Evolutionary conservation across 441 rosid genomes (phyloP).

Genomic region (Adansonia madagascariensis): DNA sequence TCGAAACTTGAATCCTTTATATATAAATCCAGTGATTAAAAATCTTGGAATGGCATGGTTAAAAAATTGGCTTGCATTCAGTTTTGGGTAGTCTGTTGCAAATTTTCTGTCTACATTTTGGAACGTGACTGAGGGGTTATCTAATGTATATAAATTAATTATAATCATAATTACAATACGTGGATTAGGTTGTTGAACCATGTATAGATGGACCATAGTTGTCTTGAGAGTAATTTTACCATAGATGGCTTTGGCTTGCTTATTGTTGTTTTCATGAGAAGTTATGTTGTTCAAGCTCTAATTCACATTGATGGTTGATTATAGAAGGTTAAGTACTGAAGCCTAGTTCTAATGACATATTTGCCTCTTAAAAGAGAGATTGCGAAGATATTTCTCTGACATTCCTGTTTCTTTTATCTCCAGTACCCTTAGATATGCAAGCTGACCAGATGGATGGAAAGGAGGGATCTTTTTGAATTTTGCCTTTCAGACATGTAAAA

Average conservation of each 20-base stretch:
- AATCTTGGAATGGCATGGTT: neutral
- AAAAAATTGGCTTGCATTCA: constrained; percentile 8
- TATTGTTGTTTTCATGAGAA: neutral
- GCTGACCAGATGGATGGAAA: neutral
- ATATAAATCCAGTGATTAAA: neutral
- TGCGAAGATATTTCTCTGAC: constrained; percentile 15
- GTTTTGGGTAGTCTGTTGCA: neutral
- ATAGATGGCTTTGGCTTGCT: neutral
- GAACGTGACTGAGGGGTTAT: neutral
- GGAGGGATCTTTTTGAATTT: neutral
- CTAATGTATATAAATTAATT: neutral
- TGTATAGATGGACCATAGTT: neutral
- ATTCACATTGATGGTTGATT: neutral
- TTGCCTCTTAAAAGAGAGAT: neutral
- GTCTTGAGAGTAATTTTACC: neutral
- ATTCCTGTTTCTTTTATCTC: neutral
- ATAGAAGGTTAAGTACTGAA: neutral
- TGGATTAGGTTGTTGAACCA: neutral
- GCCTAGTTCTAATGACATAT: neutral
- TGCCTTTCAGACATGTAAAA: neutral
- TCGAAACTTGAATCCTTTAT: neutral
- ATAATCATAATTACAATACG: neutral
- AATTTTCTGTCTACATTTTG: neutral
- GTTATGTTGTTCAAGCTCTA: constrained; percentile 10
- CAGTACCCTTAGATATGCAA: neutral